Percentiles rank a stretch among this genome's conserved stretches.
Evolutionary conservation across 2,329 filamentous ascomycete genomes (phyloP).

Genomic region (Akanthomyces muscarius): DNA sequence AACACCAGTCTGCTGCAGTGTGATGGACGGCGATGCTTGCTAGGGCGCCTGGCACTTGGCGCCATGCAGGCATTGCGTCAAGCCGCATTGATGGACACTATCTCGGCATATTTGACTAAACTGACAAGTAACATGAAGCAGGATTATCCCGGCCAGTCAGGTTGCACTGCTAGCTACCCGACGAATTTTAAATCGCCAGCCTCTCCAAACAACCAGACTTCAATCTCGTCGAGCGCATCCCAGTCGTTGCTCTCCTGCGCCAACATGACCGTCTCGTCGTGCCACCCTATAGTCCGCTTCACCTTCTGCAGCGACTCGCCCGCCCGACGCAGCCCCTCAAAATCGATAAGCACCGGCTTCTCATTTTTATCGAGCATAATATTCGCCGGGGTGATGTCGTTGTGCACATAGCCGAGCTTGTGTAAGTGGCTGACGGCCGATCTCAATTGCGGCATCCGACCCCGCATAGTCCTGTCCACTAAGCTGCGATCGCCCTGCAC

Average conservation of each 20-base stretch:
- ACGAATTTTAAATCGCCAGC: neutral
- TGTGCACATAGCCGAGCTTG: neutral
- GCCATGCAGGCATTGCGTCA: neutral
- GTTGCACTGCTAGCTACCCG: neutral
- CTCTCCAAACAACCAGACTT: neutral
- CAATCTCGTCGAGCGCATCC: neutral
- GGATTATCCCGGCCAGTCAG: neutral
- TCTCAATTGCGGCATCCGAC: neutral
- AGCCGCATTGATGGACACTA: neutral
- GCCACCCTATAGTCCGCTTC: neutral
- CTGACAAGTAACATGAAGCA: neutral
- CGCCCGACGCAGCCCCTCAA: neutral
- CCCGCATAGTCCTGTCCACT: neutral
- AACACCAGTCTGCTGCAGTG: neutral
- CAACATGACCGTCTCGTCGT: neutral
- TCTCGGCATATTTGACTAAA: neutral
- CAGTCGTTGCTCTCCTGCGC: neutral
- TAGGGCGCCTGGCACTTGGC: neutral
- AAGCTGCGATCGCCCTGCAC: neutral
- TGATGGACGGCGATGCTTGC: neutral
- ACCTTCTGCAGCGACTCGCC: neutral
- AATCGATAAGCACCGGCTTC: neutral
- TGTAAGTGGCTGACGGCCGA: neutral
- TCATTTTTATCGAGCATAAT: neutral
- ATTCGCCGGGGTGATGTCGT: neutral